Evolutionary conservation across 257 asterid genomes (phyloP).

Genomic region (Vinca minor): DNA sequence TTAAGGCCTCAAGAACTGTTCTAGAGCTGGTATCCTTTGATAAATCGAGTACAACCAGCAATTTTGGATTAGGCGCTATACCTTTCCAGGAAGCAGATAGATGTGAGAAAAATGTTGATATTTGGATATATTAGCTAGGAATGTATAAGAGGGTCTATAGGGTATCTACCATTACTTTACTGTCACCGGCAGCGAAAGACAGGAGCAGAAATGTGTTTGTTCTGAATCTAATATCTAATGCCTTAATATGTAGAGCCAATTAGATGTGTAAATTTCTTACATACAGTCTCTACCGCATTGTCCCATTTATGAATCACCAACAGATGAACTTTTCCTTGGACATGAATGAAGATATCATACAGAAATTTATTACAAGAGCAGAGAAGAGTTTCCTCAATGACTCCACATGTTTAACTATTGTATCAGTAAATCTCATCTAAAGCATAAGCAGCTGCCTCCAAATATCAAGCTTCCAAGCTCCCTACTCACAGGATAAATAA

Average conservation of each 20-base stretch:
- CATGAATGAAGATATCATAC: not conserved
- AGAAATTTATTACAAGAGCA: not conserved
- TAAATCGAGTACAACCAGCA: not conserved
- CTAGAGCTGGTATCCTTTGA: not conserved
- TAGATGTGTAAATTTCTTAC: not conserved
- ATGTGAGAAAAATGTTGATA: not conserved
- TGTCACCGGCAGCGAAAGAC: not conserved
- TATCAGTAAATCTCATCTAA: not conserved
- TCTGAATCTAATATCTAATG: not conserved
- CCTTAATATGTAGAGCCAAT: not conserved
- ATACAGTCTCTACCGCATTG: too few species aligned
- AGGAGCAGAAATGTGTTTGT: not conserved
- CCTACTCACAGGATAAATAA: too few species aligned
- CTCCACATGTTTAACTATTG: not conserved
- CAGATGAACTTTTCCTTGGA: not conserved
- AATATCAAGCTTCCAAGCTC: not conserved
- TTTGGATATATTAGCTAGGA: too few species aligned
- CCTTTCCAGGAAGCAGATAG: not conserved
- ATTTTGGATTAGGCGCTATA: not conserved
- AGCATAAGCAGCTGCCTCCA: not conserved
- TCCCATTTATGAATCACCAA: not conserved
- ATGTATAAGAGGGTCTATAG: too few species aligned
- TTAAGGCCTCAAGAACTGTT: not conserved
- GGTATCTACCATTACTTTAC: not conserved
- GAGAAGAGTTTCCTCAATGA: too few species aligned